Base-by-base conservation (phyloP, 1,284 basidiomycete genomes). In the Boletus albobrunnescens region DNA sequence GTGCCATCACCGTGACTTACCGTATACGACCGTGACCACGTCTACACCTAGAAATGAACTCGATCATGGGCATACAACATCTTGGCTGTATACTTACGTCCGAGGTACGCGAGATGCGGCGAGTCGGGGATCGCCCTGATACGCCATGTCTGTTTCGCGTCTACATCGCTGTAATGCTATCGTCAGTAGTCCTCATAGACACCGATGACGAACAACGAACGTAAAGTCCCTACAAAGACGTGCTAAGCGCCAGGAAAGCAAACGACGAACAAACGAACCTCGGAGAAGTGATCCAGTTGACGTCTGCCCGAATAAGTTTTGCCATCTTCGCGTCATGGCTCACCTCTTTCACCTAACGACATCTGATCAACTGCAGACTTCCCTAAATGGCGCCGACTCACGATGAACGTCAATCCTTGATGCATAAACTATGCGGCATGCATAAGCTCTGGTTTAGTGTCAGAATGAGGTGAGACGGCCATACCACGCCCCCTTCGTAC, bases 201-300 rank as follows among this genome's bases (percentile, higher is more conserved):
- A n/a, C 14, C 12, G 35, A 7, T 32, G 40, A 26, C 9, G 2
- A 31, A 37, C n/a, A 27, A 50, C 79, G 56, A 56, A 83, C 83
- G 84, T 89, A 59, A 79, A 84, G 65, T 90, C 87, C 59, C 87
- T 87, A 54, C 12, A 41, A 41, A 50, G 23, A 40, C 14, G 9
- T 13, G 40, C 31, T 54, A 44, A 46, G 23, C 28, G 32, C 38
- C 32, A 39, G 33, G 32, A 24, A 23, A 7, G 2, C 19, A 22
- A 17, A 24, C 9, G 19, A 40, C n/a, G n/a, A 26, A 28, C 10
- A 6, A 38, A 56, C 69, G 24, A 50, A 83, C 86, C 84, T 77
- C 10, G 85, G 87, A 28, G 80, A 80, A 12, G 91, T 95, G 44
- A 81, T 81, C 80, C 88, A 94, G 56, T 88, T 90, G 50, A 94